Evolutionary conservation across 768 basidiomycete species (phyloP), one percentile per base, ranked within the genome.

Genomic region (Fibroporia radiculosa): DNA sequence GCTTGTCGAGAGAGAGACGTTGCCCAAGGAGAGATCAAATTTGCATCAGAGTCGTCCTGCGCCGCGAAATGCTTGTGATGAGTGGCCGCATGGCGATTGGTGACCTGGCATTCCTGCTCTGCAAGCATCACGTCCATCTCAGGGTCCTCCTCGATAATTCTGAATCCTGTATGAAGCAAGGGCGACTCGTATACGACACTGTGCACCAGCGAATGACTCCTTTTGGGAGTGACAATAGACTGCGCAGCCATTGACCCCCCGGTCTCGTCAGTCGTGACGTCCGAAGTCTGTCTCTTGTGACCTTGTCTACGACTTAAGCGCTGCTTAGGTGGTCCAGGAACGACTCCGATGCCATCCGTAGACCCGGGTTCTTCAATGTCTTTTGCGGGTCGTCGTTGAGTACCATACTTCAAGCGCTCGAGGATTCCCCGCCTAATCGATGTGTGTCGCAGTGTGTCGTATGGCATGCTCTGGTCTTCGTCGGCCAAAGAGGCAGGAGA

Each of bases 341-440:
- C 20, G 6, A 39, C 19, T 34, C 39, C 41, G 33, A 39, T 40
- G n/a, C 18, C 27, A 31, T 37, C 41, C n/a, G 31, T 39, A 13
- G 47, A 19, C 19, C 48, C 45, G 11, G 50, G 38, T 39, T 27
- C 28, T 19, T 19, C n/a, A 27, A n/a, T 20, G 28, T 19, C 41
- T 22, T 25, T 32, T 7, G 48, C 49, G 13, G 59, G 56, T 27
- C 66, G 55, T 4, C 64, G 59, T 4, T 60, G 64, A 37, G 66
- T 58, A 42, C 63, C 56, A 7, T 44, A 41, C 25, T 54, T 56
- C 14, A 66, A 61, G 50, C 60, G 64, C 51, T 70, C 72, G 36
- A 77, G 55, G 26, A 78, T 72, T 8, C 66, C 71, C 7, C 74
- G 71, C 40, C 73, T 69, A 54, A 77, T 75, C 50, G 72, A 73